Base-by-base conservation (phyloP, 176 grass and related monocot species). In the Phyllostachys edulis region DNA sequence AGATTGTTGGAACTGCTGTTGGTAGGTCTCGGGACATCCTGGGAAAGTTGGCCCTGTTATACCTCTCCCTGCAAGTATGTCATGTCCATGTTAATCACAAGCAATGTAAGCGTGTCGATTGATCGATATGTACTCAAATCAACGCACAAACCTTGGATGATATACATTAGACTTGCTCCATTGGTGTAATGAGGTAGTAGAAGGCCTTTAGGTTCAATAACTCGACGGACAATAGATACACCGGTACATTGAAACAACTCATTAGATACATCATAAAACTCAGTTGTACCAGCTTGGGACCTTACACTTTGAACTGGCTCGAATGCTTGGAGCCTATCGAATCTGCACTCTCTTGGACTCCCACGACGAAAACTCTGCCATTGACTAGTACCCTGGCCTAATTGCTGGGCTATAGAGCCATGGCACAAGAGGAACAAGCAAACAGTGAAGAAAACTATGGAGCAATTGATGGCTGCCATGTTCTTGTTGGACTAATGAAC, bases 21-120 rank as follows among this genome's bases (percentile, higher is more conserved):
- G 90, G 32, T 77, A 88, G 1, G 90, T 88, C 73, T 82, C 71
- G 1, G 71, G 82, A 44, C 90, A 91, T 14, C 81, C 90, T 7
- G 82, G 77, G 40, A 85, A 72, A 62, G 45, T 63, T 0, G 11
- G 75, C 57, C 81, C 89, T 26, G 7, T 66, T n/a, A 81, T 26
- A 16, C 89, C 89, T 67, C 50, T 79, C 13, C 85, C 70, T 91
- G 32, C 40, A 68, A 80, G 9, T 26, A 75, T 15, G 15, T 4
- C 16, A 45, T 15, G 14, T 17, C 16, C 39, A 42, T 57, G 57
- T 69, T 68, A 59, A 40, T 69, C 24, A 24, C 54, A 80, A 49
- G 18, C 5, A 76, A 76, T 84, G n/a, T 9, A 88, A 47, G 54
- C 3, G 2, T n/a, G 45, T 16, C 0, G 1, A 69, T 47, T 40